Evolutionary conservation across 1,284 basidiomycete genomes (phyloP).

Genomic region (Melampsora americana): DNA sequence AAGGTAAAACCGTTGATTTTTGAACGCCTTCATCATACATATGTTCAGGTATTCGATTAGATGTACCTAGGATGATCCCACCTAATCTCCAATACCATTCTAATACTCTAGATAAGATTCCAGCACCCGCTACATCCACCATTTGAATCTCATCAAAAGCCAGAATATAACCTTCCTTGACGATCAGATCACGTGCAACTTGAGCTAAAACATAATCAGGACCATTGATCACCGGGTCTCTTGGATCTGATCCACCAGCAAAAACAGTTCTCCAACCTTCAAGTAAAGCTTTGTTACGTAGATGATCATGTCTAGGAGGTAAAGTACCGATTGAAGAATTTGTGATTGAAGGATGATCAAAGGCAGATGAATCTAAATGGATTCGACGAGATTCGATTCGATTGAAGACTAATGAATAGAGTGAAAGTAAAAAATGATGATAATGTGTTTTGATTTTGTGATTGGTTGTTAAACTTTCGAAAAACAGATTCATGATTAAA

Average conservation of each 20-base stretch:
- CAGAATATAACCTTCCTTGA: slow-evolving; percentile 62
- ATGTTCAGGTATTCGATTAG: slow-evolving; percentile 45
- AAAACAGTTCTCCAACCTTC: slow-evolving; percentile 41
- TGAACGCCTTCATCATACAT: slow-evolving; percentile 43
- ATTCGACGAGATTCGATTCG: slow-evolving; percentile 52
- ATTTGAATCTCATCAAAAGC: slow-evolving; percentile 68
- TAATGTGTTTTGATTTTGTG: slow-evolving; percentile 68
- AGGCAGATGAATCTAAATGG: slow-evolving; percentile 49
- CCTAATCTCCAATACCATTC: slow-evolving; percentile 73
- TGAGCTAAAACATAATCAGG: slow-evolving; percentile 54
- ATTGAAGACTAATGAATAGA: slow-evolving; percentile 66
- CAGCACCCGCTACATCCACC: slow-evolving; percentile 48
- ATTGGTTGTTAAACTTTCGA: slow-evolving; percentile 55
- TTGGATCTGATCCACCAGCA: slow-evolving; percentile 52
- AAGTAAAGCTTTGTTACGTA: slow-evolving; percentile 44
- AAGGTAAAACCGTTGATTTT: slow-evolving; percentile 33
- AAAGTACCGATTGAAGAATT: slow-evolving; percentile 55
- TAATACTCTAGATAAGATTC: slow-evolving; percentile 66
- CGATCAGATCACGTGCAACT: slow-evolving; percentile 54
- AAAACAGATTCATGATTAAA: slow-evolving; percentile 68
- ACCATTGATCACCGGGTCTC: slow-evolving; percentile 57
- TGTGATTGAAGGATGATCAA: too few relatives aligned
- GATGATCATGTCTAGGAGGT: slow-evolving; percentile 52
- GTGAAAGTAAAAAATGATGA: slow-evolving; percentile 65
- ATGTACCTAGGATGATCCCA: slow-evolving; percentile 63